These are phyloP conservation scores for Rhododendron simsii DNA, from an alignment of 148 eudicot species.

Conservation along the genomic window DNA sequence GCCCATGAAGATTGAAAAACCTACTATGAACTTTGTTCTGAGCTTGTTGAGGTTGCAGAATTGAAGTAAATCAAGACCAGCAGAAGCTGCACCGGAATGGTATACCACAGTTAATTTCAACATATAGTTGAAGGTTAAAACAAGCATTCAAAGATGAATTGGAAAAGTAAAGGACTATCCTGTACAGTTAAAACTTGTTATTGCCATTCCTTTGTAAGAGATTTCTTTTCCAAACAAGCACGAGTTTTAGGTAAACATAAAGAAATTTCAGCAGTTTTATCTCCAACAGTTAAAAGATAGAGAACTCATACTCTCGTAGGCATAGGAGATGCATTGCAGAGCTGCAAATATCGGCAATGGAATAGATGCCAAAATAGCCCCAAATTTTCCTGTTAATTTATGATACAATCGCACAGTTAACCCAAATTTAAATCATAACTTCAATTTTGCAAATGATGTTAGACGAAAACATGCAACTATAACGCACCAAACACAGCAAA, in stretches of 20 bases:
- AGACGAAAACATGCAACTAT: background rate
- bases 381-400: conserved; percentile 70
- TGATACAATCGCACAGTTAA: background rate
- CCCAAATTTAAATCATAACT: background rate
- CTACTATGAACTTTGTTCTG: conserved; percentile 83
- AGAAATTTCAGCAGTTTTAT: background rate
- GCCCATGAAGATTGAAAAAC: conserved; percentile 65
- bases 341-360: conserved; percentile 86
- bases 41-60: conserved; percentile 89
- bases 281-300: background rate
- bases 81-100: conserved; percentile 47
- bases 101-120: background rate
- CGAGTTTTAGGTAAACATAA: background rate
- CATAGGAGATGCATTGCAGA: conserved; percentile 76
- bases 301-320: conserved; percentile 59
- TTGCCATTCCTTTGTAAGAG: no score
- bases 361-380: background rate
- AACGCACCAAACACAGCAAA: conserved; percentile 69
- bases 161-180: no score
- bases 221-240: background rate
- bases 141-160: no score
- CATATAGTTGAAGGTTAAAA: background rate
- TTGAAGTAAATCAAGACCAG: conserved; percentile 75
- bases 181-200: no score
- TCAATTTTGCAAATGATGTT: background rate